Evolutionary conservation across 805 yeast species (phyloP), one percentile per base, ranked within the genome.

Genomic region (Cyberlindnera meyerae): DNA sequence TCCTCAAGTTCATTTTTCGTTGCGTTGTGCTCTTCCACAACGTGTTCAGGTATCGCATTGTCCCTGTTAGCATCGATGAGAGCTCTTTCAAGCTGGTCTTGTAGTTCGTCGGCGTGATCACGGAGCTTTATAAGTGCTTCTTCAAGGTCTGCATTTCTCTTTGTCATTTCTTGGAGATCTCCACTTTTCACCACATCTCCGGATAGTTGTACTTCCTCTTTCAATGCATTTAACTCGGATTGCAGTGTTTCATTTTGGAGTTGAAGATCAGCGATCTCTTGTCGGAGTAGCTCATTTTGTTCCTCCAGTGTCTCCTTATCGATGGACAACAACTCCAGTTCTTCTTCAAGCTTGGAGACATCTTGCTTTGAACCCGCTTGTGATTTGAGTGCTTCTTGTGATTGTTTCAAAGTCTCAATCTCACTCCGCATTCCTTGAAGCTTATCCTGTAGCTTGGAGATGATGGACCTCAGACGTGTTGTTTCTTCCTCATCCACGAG

Each of bases 391-490:
- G 35, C 28, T 5, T 39, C 36, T 5, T 66, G 18, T 11, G 57
- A 46, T 0, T 24, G 17, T 4, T 45, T 45, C n/a, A 73, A 42
- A 1, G 47, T 33, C 2, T 47, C 46, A 18, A 63, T 60, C 13
- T 61, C 60, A 0, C 45, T 43, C 8, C 55, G 53, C 39, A 68
- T 39, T 0, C 26, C 39, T 29, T 64, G 63, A 1, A 76, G 51
- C 44, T 77, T 76, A 6, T 48, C 47, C 42, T 77, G 80, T 13
- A 79, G 58, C 29, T 55, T 63, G 3, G 61, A 55, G 2, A 77
- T 60, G 13, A 70, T 60, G n/a, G 39, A 24, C 33, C 52, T 53
- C 16, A 60, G 41, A 20, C 56, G 43, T 5, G 31, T 29, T 9
- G 34, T 33, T 17, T 44, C 44, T 17, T 44, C 44, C 7, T 35